Base-by-base conservation (phyloP, 2,329 filamentous ascomycete genomes). In the Stagonosporopsis rhizophila region DNA sequence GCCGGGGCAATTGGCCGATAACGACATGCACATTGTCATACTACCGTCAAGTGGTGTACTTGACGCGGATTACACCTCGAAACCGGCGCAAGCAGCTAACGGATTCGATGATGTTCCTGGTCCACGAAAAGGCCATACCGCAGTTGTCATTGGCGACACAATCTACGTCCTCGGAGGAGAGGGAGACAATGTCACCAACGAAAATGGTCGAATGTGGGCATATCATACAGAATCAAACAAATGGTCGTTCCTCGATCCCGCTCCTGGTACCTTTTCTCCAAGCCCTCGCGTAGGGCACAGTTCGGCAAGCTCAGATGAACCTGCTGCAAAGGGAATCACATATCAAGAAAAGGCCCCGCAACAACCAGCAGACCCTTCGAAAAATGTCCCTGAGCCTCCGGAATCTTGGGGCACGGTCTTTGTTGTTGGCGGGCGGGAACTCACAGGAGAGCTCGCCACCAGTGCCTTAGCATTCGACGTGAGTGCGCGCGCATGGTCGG, bases 401-500 rank as follows among this genome's bases (percentile, higher is more conserved):
- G 69, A 75, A 49, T 68, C 74, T 1, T 81, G 82, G 69, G 81
- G 82, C 40, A 81, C 83, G 2, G 68, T 86, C 7, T 75, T 86
- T 42, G 69, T 85, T 0, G 73, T 82, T 40, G 83, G 82, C 20
- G 84, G 84, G 3, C 70, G 59, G 8, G 61, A 70, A 20, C 58
- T 44, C 15, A 47, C 57, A n/a, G 56, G 59, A 8, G 46, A 68
- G 30, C 61, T 73, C 1, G 58, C 77, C 8, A 76, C 73, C 8
- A 83, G 85, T 59, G 77, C 79, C 8, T 83, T 83, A 76, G 74
- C 80, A 32, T 85, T 84, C 61, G 79, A 84, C 54, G 75, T 83
- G 37, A 72, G 73, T 22, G 75, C 77, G 3, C 74, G 78, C 4
- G 80, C 77, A 0, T 86, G 83, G 83, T 78, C 76, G 1, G 76